Evolutionary conservation across 257 asterid species (phyloP).

Genomic region (Sherardia arvensis): DNA sequence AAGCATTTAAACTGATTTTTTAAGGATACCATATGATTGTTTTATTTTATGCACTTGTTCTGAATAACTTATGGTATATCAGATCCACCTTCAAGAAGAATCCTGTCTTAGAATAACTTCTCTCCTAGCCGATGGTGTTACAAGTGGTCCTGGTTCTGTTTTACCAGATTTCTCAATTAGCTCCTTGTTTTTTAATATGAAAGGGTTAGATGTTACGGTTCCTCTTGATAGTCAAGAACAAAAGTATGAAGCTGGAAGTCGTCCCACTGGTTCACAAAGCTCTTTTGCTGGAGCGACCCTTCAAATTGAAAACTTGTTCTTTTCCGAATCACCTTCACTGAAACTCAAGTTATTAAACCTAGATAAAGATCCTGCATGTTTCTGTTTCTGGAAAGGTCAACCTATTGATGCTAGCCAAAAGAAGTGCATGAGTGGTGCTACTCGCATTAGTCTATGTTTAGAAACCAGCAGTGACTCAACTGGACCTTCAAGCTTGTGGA

Average conservation of each 20-base stretch:
- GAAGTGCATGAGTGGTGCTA: conserved; percentile 60
- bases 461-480: conserved; percentile 40
- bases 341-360: conserved; percentile 58
- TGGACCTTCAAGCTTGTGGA: conserved; percentile 51
- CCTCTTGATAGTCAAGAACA: conserved; percentile 51
- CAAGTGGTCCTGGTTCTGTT: conserved; percentile 53
- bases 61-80: conserved; percentile 24
- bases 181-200: conserved; percentile 46
- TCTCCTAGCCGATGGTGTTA: conserved; percentile 87
- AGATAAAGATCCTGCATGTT: conserved; percentile 91
- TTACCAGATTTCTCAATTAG: conserved; percentile 69
- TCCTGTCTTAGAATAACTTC: conserved; percentile 92
- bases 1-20: conserved; percentile 7
- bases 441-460: conserved; percentile 65
- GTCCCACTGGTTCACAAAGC: conserved; percentile 30
- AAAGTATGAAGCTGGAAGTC: conserved; percentile 25
- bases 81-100: conserved; percentile 97
- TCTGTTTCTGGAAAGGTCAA: conserved; percentile 88
- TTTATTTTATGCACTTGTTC: conserved; percentile 1
- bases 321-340: conserved; percentile 74
- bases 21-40: conserved; percentile 2
- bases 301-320: conserved; percentile 59
- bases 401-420: conserved; percentile 94
- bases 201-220: conserved; percentile 63
- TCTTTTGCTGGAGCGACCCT: conserved; percentile 86